Evolutionary conservation across 305 asterid genomes (phyloP), one percentile per base, ranked within the genome.

Genomic region (Ajuga reptans): DNA sequence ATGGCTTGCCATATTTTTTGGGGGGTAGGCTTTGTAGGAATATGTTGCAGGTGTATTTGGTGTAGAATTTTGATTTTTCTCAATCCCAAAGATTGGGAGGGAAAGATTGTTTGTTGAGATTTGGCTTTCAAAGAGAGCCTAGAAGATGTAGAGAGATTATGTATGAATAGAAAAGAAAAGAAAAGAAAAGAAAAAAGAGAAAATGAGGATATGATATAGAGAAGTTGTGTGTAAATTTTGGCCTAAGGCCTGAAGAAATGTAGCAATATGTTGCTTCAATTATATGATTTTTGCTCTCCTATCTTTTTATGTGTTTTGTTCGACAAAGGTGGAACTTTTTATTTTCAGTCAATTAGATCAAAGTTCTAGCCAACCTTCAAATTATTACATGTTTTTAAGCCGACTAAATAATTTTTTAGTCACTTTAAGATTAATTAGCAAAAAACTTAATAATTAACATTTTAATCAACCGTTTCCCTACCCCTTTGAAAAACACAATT

Each of bases 71-170:
- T 24, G 12, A 16, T 9, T 72, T n/a, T 62, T 71, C 82, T 82
- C 79, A 9, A 42, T 11, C 81, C 85, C 69, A 29, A 73, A 33
- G 59, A 49, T 56, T 73, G 82, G 88, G 83, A 55, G 79, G 87
- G 84, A 71, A 66, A 39, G 3, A 39, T 39, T 71, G 80, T 43
- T 74, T 50, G 74, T 76, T 61, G 59, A 64, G 68, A 47, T 68
- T 71, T 64, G 82, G 84, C 85, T 84, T 86, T 86, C 88, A 73
- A 83, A 86, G 88, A 77, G 81, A 83, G 91, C 68, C 80, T 47
- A 64, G 55, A 70, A 64, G 55, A 70, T 75, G 72, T 76, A 81
- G 15, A 53, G 43, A 57, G 43, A 73, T 70, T 67, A 59, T 72
- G 74, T 62, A 53, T 66, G 80, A 65, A 10, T 47, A 70, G 69